Evolutionary conservation across 139 green algal genomes (phyloP), one percentile per base, ranked within the genome.

Genomic region (Choricystis sp.): DNA sequence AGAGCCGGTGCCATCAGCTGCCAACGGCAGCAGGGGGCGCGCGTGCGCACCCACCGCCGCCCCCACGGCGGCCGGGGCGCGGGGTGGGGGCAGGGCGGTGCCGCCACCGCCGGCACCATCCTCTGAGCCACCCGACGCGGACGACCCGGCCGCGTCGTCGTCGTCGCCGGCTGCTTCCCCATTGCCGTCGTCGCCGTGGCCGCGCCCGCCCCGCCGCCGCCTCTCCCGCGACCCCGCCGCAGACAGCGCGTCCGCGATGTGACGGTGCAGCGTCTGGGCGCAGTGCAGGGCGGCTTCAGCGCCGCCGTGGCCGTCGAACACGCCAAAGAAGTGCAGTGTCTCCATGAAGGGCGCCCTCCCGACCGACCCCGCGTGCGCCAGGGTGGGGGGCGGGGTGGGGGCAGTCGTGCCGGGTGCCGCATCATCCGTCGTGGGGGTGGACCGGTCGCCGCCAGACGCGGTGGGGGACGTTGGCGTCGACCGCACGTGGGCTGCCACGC

Each of bases 231-330:
- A 68, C 29, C 40, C 69, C 60, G 62, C 40, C 26, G 64, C 63
- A 9, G 65, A 69, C 25, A 84, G 49, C 26, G 69, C 74, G 29
- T 87, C 73, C 4, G 70, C 74, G 30, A 84, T 66, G 24, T 67
- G 66, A 57, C 82, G 66, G 49, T 89, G 82, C 67, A 90, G 72
- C 22, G 69, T 80, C 26, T 74, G 63, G 19, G 77, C 70, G 55
- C 83, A 90, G 74, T 87, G 74, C 52, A 80, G 28, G 5, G 82
- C 77, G 22, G 82, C 83, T 40, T 86, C 80, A 2, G 78, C 77
- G 1, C 85, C 85, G 26, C 83, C 83, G 67, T 92, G 85, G 19
- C 85, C 85, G 67, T 92, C 85, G 69, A 86, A 92, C 26, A 92
- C 84, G 20, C 82, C 85, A 61, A 90, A 90, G 48, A 88, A 90